Conservation (phyloP, 345 rosid genomes). For the Salix udensis region DNA sequence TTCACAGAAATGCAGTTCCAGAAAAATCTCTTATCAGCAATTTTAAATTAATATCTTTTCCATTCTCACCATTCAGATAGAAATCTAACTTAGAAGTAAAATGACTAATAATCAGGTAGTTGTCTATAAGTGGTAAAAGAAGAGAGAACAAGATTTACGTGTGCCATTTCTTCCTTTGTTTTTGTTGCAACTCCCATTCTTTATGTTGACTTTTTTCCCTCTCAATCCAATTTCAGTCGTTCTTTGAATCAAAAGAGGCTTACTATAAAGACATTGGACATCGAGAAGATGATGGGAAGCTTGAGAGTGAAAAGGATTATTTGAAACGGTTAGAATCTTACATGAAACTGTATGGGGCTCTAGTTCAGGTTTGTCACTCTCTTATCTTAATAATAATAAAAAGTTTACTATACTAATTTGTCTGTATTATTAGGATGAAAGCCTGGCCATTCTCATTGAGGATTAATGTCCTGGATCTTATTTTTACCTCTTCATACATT, state of each 20-base stretch:
- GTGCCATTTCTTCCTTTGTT: slow-evolving; percentile 2
- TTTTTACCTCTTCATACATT: background rate
- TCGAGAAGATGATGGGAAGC: slow-evolving; percentile 45
- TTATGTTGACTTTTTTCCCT: slow-evolving; percentile 5
- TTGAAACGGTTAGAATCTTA: slow-evolving; percentile 56
- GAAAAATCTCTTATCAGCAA: background rate
- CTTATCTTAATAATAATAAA: background rate
- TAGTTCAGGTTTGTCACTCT: slow-evolving; percentile 66
- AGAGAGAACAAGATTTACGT: background rate
- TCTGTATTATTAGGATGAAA: background rate
- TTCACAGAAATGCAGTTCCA: background rate
- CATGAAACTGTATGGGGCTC: slow-evolving; percentile 83
- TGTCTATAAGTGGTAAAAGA: background rate
- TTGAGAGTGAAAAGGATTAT: slow-evolving; percentile 42
- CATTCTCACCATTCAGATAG: background rate
- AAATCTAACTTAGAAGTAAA: background rate
- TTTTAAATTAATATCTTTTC: background rate
- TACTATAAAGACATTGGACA: slow-evolving; percentile 52
- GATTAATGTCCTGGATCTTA: background rate
- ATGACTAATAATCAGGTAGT: background rate
- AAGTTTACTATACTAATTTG: background rate
- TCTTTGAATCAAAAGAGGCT: slow-evolving; percentile 59
- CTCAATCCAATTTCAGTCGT: slow-evolving; percentile 42
- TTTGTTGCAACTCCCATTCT: background rate
- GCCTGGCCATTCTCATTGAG: background rate